Evolutionary conservation across 176 grass and related monocot genomes (phyloP).

Genomic region (Bonia amplexicaulis): DNA sequence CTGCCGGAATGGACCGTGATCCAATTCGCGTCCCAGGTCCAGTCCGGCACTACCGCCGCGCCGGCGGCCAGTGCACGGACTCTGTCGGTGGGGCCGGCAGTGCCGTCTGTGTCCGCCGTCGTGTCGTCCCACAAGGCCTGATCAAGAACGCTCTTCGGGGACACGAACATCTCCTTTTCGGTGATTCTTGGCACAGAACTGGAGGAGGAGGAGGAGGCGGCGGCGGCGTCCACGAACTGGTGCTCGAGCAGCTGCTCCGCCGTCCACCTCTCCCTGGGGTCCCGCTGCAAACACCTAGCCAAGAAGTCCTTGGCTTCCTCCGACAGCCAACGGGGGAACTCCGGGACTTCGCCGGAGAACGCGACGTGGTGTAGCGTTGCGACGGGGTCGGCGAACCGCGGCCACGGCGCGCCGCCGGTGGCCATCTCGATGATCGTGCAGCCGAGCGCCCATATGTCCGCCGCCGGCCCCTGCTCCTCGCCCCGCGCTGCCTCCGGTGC

Average conservation of each 20-base stretch:
- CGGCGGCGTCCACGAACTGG: slow-evolving; percentile 1
- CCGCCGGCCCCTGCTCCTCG: slow-evolving; percentile 34
- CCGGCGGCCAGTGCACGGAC: slow-evolving; percentile 7
- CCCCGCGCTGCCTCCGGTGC: slow-evolving; percentile 48
- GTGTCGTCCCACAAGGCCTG: slow-evolving; percentile 29
- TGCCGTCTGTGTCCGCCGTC: background rate
- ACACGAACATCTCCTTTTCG: background rate
- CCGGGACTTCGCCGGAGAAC: slow-evolving; percentile 32
- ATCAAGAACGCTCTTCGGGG: slow-evolving; percentile 46
- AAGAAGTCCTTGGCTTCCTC: slow-evolving; percentile 39
- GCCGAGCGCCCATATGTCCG: slow-evolving; percentile 45
- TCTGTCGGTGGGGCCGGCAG: background rate
- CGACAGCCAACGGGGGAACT: slow-evolving; percentile 8
- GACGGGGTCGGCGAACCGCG: slow-evolving; percentile 4
- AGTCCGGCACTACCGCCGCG: background rate
- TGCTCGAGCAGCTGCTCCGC: slow-evolving; percentile 44
- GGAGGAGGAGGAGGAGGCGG: background rate
- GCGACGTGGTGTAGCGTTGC: slow-evolving; percentile 45
- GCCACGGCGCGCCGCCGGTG: slow-evolving; percentile 42
- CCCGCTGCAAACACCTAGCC: slow-evolving; percentile 14
- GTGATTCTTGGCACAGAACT: background rate
- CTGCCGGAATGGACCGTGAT: slow-evolving; percentile 18
- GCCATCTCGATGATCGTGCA: slow-evolving; percentile 58
- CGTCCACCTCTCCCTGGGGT: slow-evolving; percentile 38
- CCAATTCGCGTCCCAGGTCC: slow-evolving; percentile 40